Conservation (phyloP, 2,329 filamentous ascomycete genomes). For the Juglanconis oblonga region DNA sequence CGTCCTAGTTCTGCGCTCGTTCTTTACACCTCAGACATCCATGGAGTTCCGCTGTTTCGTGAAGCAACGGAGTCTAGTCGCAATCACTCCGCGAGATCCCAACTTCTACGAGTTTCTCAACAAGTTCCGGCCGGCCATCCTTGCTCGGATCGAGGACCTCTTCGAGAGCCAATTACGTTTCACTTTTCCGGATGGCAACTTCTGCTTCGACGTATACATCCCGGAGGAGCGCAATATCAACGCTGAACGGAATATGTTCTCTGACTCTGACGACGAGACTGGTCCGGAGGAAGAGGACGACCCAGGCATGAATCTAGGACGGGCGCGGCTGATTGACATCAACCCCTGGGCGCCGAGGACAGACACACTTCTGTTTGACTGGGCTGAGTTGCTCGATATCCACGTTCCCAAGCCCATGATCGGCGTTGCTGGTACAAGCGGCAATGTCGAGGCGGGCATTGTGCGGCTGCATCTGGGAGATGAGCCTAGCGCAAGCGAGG, state of each 20-base stretch:
- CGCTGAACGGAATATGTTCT: slow-evolving; percentile 23
- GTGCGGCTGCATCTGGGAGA: slow-evolving; percentile 19
- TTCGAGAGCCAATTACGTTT: slow-evolving; percentile 71
- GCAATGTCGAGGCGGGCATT: slow-evolving; percentile 22
- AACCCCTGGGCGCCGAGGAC: slow-evolving; percentile 92
- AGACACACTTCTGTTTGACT: slow-evolving; percentile 84
- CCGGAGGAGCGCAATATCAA: slow-evolving; percentile 49
- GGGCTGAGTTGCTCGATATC: slow-evolving; percentile 79
- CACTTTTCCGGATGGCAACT: slow-evolving; percentile 79
- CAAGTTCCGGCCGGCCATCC: slow-evolving; percentile 61
- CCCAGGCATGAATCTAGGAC: slow-evolving; percentile 58
- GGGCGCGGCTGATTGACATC: slow-evolving; percentile 85
- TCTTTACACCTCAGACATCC: slow-evolving; percentile 82
- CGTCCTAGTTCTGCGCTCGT: slow-evolving; percentile 81
- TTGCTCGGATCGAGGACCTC: slow-evolving; percentile 69
- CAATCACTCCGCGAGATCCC: slow-evolving; percentile 82
- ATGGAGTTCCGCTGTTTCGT: slow-evolving; percentile 97
- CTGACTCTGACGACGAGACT: slow-evolving; percentile 33
- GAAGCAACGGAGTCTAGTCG: slow-evolving; percentile 74
- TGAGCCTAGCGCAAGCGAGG: slow-evolving; percentile 31
- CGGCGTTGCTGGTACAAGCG: slow-evolving; percentile 39
- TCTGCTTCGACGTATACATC: slow-evolving; percentile 90
- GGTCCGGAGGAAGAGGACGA: slow-evolving; percentile 42
- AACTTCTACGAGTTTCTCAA: slow-evolving; percentile 85
- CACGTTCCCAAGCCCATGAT: slow-evolving; percentile 58